Evolutionary conservation across 2,329 filamentous ascomycete genomes (phyloP), one percentile per base, ranked within the genome.

Genomic region (Pyrenophora teres): DNA sequence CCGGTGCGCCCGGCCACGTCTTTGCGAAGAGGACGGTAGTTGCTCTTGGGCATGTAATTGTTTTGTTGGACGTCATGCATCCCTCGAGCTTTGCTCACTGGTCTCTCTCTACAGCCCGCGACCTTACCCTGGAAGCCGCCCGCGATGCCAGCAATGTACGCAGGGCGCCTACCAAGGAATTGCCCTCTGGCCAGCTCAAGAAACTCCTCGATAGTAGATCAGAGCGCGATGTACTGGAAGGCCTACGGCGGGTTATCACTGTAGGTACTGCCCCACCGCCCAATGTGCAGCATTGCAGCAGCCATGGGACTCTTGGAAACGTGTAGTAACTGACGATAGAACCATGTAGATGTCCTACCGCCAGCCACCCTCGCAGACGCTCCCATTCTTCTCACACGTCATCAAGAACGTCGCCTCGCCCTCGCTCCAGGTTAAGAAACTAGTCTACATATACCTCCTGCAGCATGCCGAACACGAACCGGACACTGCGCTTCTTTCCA

Each of bases 371-470:
- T 71, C 69, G 40, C 68, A 71, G 42, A 96, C 92, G 51, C 81
- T 96, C 2, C 87, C 90, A 18, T 96, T 93, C 81, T 99, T 99
- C 80, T 96, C 93, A n/a, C 89, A 92, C 19, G 89, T 99, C 48
- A 91, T 99, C 73, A 99, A 99, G 79, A 99, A 97, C 65, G 91
- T 97, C 53, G 93, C 93, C 23, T 96, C 90, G 32, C 89, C 92
- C 12, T 96, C 92, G 67, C 83, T 97, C 65, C 92, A 96, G 69
- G 92, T 97, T 75, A 95, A 97, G 77, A 97, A 97, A 75, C 86
- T 99, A 49, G 94, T 99, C 57, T 99, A 99, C 80, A 96, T 97
- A 72, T 99, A 97, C 76, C 86, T 99, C 56, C 88, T 97, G 54
- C 90, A 46, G 72, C 92, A 99, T 81, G 94, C 94, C 72, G 94